Evolutionary conservation across 1,139 yeast genomes (phyloP).

Genomic region (Pneumocystis oryctolagi): DNA sequence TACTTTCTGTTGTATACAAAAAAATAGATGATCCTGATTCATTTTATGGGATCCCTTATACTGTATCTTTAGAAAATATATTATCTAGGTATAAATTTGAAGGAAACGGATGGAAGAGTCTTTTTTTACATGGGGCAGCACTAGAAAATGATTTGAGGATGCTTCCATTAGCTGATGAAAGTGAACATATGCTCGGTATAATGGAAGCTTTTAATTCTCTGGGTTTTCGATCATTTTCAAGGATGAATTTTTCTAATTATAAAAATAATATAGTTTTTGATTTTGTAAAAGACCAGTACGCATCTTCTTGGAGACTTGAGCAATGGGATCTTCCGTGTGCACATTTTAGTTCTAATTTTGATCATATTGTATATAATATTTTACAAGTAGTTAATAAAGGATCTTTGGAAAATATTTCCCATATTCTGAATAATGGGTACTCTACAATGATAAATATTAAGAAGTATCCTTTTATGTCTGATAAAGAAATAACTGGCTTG

Average conservation of each 20-base stretch:
- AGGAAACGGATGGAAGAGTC: constrained; percentile 5
- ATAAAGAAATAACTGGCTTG: constrained; percentile 8
- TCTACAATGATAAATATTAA: neutral
- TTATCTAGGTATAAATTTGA: constrained; percentile 2
- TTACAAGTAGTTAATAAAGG: constrained; percentile 29
- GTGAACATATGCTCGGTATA: constrained; percentile 27
- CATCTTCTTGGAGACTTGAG: constrained; percentile 57
- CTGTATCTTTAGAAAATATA: neutral
- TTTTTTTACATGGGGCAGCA: constrained; percentile 5
- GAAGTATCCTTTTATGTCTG: neutral
- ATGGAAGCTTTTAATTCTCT: constrained; percentile 33
- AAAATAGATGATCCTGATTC: constrained; percentile 47
- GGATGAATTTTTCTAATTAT: constrained; percentile 4
- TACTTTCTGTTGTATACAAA: constrained; percentile 32
- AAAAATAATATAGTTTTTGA: constrained; percentile 15
- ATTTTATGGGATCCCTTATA: constrained; percentile 41
- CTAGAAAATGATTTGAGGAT: constrained; percentile 33
- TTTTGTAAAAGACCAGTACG: constrained; percentile 19
- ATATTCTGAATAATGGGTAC: neutral
- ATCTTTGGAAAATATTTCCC: neutral
- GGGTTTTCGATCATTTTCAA: constrained; percentile 32
- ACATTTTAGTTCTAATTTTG: constrained; percentile 23
- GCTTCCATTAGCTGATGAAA: constrained; percentile 32
- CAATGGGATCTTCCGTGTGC: constrained; percentile 53
- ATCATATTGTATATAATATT: constrained; percentile 34